Percentiles rank a stretch among this genome's conserved stretches.
phyloP scores from a whole-genome alignment of 768 basidiomycete species.

The Galerina sulciceps region DNA sequence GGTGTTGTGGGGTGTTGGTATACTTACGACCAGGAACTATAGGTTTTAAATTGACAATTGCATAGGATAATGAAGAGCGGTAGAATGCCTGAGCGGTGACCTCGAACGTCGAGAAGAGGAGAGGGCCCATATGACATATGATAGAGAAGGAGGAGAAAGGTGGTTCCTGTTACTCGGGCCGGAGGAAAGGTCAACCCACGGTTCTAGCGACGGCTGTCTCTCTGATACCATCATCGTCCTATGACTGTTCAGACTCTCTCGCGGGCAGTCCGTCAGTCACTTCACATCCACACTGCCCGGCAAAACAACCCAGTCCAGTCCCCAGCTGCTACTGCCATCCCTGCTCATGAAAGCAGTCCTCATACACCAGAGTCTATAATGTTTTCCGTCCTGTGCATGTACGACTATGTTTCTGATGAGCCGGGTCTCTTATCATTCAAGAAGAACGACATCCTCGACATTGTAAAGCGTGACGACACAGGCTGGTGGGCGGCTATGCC shows the following conservation, averaged over 20 bases:
- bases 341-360: conserved; percentile 26
- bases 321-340: conserved; percentile 33
- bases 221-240: neutral
- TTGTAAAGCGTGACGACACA: conserved; percentile 69
- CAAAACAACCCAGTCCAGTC: conserved; percentile 35
- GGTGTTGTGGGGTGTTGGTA: neutral
- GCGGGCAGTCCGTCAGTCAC: conserved; percentile 39
- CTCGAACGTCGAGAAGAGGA: conserved; percentile 81
- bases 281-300: conserved; percentile 44
- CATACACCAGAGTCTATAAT: conserved; percentile 36
- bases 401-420: conserved; percentile 71
- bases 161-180: no score
- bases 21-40: conserved; percentile 90
- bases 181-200: no score
- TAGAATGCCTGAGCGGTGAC: conserved; percentile 81
- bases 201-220: no score
- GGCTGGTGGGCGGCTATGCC: conserved; percentile 87
- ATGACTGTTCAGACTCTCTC: conserved; percentile 32
- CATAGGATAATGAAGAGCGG: conserved; percentile 69
- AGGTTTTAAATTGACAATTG: conserved; percentile 94
- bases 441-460: conserved; percentile 68
- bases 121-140: conserved; percentile 28
- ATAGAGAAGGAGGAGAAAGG: no score
- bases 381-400: conserved; percentile 65
- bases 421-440: conserved; percentile 63